Conservation (phyloP, 202 grass and related monocot genomes). For the Zoysia matrella region DNA sequence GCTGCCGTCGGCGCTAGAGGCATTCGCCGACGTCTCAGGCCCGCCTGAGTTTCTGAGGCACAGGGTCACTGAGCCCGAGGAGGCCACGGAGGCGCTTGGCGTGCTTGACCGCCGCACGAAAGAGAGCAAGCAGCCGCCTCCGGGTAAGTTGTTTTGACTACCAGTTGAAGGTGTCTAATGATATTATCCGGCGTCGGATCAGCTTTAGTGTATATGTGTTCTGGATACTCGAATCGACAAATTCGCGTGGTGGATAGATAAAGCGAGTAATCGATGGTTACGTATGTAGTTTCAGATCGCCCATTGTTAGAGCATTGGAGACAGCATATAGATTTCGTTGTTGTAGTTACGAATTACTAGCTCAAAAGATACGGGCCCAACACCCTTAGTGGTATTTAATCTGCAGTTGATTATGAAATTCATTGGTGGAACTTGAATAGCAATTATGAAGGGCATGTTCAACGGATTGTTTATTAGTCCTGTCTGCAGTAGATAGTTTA, state of each 20-base stretch:
- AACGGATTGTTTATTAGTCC: background rate
- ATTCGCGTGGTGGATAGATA: background rate
- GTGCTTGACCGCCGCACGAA: constrained; percentile 65
- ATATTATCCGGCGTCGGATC: background rate
- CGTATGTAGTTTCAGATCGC: background rate
- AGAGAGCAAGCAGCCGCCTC: constrained; percentile 63
- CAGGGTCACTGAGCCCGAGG: constrained; percentile 51
- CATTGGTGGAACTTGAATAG: background rate
- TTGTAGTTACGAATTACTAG: too few species aligned
- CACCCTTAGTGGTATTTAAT: background rate
- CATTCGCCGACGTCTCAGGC: constrained; percentile 77
- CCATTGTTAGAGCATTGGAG: background rate
- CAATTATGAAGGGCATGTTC: background rate
- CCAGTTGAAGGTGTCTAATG: background rate
- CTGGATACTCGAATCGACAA: background rate
- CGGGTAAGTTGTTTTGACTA: constrained; percentile 47
- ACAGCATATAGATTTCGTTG: background rate
- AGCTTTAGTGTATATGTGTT: background rate
- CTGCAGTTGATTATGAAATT: background rate
- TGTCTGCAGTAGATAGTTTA: background rate
- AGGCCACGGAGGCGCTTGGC: constrained; percentile 70
- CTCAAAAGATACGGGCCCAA: too few species aligned
- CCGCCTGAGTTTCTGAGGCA: constrained; percentile 84
- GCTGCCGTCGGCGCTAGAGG: constrained; percentile 80
- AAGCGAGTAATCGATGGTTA: background rate